Percentiles rank a stretch among this genome's conserved stretches.
Evolutionary conservation across 2,329 filamentous ascomycete genomes (phyloP).

Genomic region (Sporothrix pseudoabietina): DNA sequence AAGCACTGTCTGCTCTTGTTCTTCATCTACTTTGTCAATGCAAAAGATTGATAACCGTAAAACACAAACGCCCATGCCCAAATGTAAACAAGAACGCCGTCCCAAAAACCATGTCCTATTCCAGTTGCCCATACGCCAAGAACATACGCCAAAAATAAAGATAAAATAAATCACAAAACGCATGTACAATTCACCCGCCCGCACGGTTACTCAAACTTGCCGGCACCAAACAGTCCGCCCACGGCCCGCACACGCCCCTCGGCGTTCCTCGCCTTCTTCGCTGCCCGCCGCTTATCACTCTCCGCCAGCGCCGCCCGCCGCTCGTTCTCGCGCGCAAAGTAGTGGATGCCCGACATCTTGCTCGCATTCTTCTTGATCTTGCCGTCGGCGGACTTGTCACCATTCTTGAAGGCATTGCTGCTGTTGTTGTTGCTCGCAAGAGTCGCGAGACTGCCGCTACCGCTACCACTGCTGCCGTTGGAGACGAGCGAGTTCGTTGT

Average conservation of each 20-base stretch:
- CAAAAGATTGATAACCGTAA: neutral
- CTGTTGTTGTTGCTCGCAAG: neutral
- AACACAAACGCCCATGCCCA: neutral
- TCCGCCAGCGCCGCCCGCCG: conserved; percentile 57
- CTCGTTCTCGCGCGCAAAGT: conserved; percentile 62
- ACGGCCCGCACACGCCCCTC: conserved; percentile 60
- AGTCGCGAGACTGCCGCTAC: conserved; percentile 21
- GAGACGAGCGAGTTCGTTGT: conserved; percentile 65
- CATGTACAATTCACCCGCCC: neutral
- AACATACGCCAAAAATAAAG: no score
- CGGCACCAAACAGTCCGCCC: conserved; percentile 60
- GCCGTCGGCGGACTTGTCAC: conserved; percentile 39
- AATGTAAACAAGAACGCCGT: neutral
- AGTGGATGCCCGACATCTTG: conserved; percentile 63
- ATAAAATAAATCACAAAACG: neutral
- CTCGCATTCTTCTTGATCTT: conserved; percentile 57
- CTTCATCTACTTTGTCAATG: neutral
- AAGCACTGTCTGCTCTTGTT: neutral
- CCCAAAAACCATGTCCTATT: neutral
- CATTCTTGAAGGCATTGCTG: neutral
- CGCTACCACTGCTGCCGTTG: conserved; percentile 40
- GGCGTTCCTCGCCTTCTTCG: conserved; percentile 59
- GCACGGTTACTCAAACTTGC: conserved; percentile 52
- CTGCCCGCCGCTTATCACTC: conserved; percentile 60
- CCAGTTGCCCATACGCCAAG: neutral